phyloP scores from a whole-genome alignment of 1,284 basidiomycete species.

The Cryptococcus depauperatus region DNA sequence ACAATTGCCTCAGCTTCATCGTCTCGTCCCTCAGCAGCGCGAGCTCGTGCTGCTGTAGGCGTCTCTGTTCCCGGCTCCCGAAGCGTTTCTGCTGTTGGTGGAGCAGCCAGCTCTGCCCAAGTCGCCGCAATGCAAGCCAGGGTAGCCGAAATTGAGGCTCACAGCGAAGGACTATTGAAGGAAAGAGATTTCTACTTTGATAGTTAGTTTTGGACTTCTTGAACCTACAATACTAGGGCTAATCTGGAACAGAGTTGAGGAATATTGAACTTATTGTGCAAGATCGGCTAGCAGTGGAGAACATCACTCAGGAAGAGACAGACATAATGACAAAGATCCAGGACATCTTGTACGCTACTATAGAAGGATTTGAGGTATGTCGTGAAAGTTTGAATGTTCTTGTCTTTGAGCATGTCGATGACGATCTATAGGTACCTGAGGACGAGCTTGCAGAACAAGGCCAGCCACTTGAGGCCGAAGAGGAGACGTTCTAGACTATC shows the following conservation, averaged over 20 bases:
- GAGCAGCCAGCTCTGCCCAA: slow-evolving; percentile 31
- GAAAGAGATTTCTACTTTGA: slow-evolving; percentile 98
- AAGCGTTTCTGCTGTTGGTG: slow-evolving; percentile 7
- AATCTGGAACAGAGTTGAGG: slow-evolving; percentile 56
- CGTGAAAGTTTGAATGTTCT: neutral
- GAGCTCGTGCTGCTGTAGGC: slow-evolving; percentile 8
- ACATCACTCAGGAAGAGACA: slow-evolving; percentile 57
- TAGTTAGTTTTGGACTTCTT: slow-evolving; percentile 56
- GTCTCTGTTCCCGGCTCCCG: slow-evolving; percentile 6
- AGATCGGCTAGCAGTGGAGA: slow-evolving; percentile 57
- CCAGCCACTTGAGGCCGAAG: slow-evolving; percentile 46
- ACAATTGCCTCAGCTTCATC: slow-evolving; percentile 10
- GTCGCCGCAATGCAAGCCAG: slow-evolving; percentile 62
- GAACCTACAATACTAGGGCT: neutral
- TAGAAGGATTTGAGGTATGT: slow-evolving; percentile 73
- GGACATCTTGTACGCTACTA: slow-evolving; percentile 88
- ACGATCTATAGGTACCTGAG: slow-evolving; percentile 25
- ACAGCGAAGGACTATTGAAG: slow-evolving; percentile 83
- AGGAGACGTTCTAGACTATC: slow-evolving; percentile 51
- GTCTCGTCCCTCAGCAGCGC: slow-evolving; percentile 9
- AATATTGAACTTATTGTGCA: slow-evolving; percentile 93
- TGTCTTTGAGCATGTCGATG: neutral
- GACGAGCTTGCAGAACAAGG: slow-evolving; percentile 45
- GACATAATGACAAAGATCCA: slow-evolving; percentile 74
- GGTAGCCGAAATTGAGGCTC: slow-evolving; percentile 70